Base-by-base conservation (phyloP, 306 rosid species). In the Begonia peltatifolia region DNA sequence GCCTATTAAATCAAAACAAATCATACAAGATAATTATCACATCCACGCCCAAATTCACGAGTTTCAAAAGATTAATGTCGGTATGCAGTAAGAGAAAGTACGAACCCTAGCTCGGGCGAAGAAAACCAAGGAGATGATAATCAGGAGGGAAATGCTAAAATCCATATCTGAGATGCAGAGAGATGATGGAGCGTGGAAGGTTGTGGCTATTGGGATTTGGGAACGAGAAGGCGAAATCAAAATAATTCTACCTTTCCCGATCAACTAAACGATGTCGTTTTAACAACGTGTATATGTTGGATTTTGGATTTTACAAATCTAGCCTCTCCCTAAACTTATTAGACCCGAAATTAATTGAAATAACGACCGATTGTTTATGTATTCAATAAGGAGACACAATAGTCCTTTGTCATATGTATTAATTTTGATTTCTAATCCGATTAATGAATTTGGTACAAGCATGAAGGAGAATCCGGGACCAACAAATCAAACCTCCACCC, bases 31-130 rank as follows among this genome's bases (percentile, higher is more conserved):
- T 25, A 67, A 49, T 59, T 20, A 14, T 65, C 76, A 74, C 77
- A 74, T 78, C 76, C 70, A 59, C 12, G 12, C 22, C 52, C 20
- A 9, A 30, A 36, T 13, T 6, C 46, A 64, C n/a, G 3, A 11
- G 38, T 30, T 7, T 0, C 38, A 30, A 30, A 36, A 7, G 16
- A 16, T 30, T 54, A 6, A 18, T 17, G 6, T 9, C 8, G 7
- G 2, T 6, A 6, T 0, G 49, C 5, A 53, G 12, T 20, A 11
- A 30, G 50, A 65, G 46, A 67, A 36, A 44, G 47, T 42, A 36
- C 70, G 48, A 71, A 78, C 84, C 81, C 47, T 56, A 56, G 71
- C 60, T 52, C 48, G 63, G 12, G 66, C 47, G 58, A 58, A 66
- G 75, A 74, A 47, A 54, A 74, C 53, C 12, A 58, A 53, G 42